A percentile compares a stretch with the other conserved stretches of the same genome.
phyloP scores from a whole-genome alignment of 2,329 filamentous ascomycete genomes.

The Microcyclospora tardicrescens region DNA sequence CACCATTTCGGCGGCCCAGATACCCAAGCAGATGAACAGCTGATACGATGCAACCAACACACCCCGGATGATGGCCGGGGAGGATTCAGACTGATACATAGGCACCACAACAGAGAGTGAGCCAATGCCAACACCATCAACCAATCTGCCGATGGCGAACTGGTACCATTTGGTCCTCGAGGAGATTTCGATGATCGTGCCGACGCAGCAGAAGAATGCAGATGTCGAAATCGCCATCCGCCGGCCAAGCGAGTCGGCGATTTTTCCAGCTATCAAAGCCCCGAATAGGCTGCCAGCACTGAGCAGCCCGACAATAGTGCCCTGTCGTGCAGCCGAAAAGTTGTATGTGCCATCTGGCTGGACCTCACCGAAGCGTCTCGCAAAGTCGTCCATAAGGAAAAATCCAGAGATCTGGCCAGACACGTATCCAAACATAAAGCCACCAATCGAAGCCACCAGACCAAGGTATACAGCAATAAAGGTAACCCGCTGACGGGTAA shows the following conservation, averaged over 20 bases:
- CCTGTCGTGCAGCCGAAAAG: constrained; percentile 23
- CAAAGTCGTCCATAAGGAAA: constrained; percentile 38
- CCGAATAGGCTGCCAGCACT: constrained; percentile 31
- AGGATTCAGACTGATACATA: constrained; percentile 54
- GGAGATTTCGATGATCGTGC: constrained; percentile 32
- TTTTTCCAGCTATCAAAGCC: constrained; percentile 30
- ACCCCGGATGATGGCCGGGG: constrained; percentile 50
- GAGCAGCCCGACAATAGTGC: constrained; percentile 32
- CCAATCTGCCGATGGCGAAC: constrained; percentile 35
- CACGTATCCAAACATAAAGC: constrained; percentile 47
- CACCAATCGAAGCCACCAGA: constrained; percentile 44
- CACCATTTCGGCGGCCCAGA: constrained; percentile 53
- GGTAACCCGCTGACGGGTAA: constrained; percentile 17
- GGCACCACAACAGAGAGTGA: constrained; percentile 45
- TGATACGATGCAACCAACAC: constrained; percentile 43
- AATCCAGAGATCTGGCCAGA: constrained; percentile 46
- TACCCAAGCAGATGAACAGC: constrained; percentile 51
- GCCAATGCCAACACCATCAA: constrained; percentile 32
- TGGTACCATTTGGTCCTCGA: constrained; percentile 29
- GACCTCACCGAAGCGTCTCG: constrained; percentile 41
- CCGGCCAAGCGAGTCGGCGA: constrained; percentile 41
- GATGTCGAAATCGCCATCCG: constrained; percentile 36
- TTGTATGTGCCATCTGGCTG: constrained; percentile 27
- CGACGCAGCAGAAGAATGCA: constrained; percentile 31
- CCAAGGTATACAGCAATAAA: constrained; percentile 40